Evolutionary conservation across 2,329 filamentous ascomycete species (phyloP).

Genomic region (Ascosphaera aggregata): DNA sequence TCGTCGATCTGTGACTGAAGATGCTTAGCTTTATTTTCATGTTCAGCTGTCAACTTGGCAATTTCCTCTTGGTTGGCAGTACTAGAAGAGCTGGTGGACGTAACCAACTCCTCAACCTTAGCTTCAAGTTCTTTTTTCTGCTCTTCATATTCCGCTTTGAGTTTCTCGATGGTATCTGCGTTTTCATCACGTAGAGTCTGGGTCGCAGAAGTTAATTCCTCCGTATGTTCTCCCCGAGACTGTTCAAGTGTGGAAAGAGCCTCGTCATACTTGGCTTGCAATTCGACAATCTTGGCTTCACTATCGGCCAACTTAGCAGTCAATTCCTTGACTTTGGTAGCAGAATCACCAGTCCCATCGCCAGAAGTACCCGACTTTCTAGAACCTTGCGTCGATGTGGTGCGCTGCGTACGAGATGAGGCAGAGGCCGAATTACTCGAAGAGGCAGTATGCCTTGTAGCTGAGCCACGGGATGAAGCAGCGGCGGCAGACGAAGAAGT

Average conservation of each 20-base stretch:
- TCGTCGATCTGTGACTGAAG: constrained; percentile 16
- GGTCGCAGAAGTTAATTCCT: constrained; percentile 1
- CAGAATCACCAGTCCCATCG: no score
- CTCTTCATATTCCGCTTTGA: constrained; percentile 16
- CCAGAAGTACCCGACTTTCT: no score
- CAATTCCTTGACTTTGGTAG: constrained; percentile 10
- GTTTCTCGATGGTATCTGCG: constrained; percentile 4
- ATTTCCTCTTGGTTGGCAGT: constrained; percentile 1
- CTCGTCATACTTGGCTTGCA: constrained; percentile 5
- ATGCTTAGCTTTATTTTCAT: constrained; percentile 5
- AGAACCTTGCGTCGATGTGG: no score
- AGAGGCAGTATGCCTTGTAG: no score
- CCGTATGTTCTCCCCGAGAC: constrained; percentile 2
- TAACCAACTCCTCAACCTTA: constrained; percentile 12
- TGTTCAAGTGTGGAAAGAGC: constrained; percentile 4
- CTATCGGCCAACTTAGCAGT: constrained; percentile 6
- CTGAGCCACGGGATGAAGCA: no score
- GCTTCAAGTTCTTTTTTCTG: constrained; percentile 15
- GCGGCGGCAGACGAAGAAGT: no score
- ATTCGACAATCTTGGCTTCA: constrained; percentile 6
- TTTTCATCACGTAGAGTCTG: constrained; percentile 5
- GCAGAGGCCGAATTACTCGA: no score
- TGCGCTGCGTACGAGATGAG: no score
- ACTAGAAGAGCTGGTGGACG: not conserved
- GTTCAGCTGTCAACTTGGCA: constrained; percentile 3